Evolutionary conservation across 257 asterid species (phyloP).

Genomic region (Hygrophila difformis): DNA sequence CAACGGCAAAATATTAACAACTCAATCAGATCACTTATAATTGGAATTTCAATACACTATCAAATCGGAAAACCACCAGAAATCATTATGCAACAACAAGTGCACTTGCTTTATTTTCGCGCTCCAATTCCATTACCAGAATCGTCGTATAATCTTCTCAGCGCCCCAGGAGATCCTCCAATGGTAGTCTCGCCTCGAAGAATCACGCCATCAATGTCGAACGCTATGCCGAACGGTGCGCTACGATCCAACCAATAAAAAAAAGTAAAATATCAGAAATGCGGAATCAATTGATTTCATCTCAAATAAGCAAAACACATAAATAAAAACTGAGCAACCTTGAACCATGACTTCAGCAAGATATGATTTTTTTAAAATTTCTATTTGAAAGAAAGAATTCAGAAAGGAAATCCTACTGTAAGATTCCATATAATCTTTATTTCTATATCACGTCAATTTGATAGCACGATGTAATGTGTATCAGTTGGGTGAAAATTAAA

Average conservation of each 20-base stretch:
- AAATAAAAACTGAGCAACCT: neutral
- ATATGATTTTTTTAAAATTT: no score
- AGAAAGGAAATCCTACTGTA: no score
- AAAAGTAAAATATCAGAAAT: neutral
- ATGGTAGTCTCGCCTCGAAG: constrained; percentile 68
- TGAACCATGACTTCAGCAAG: no score
- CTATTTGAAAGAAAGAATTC: no score
- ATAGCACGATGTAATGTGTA: no score
- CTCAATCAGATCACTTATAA: neutral
- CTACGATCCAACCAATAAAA: constrained; percentile 14
- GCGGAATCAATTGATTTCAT: constrained; percentile 1
- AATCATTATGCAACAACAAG: neutral
- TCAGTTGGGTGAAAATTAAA: no score
- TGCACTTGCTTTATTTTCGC: neutral
- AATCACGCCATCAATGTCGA: constrained; percentile 94
- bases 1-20: neutral
- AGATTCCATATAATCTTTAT: no score
- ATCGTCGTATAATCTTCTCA: constrained; percentile 59
- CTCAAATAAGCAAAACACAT: neutral
- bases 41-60: neutral
- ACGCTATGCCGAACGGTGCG: constrained; percentile 71
- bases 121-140: constrained; percentile 28
- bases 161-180: constrained; percentile 78
- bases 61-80: constrained; percentile 1
- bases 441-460: no score